Evolutionary conservation across 306 rosid genomes (phyloP), one percentile per base, ranked within the genome.

Genomic region (Begonia peltatifolia): DNA sequence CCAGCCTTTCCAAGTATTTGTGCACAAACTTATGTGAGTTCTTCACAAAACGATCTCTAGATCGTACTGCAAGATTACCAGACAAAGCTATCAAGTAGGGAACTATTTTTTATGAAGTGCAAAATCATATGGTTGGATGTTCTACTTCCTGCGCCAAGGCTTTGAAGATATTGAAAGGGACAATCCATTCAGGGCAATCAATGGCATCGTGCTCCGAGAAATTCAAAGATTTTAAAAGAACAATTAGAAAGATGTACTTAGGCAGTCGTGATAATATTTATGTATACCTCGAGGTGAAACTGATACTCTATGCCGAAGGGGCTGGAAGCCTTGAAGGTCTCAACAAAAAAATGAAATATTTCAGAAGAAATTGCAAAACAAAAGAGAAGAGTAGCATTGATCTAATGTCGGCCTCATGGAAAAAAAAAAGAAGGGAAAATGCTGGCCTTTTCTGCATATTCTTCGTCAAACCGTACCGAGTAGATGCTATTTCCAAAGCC

Each of bases 121-220:
- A 18, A 18, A 18, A 18, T 18, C 22, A 18, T 18, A 18, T 18
- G 22, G 22, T 18, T 18, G 3, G 53, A 41, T 47, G 61, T 50
- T 43, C 53, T 56, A 90, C 99, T 92, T 90, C 95, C 77, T 90
- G 95, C 0, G 93, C 94, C 73, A 90, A 71, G 6, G 86, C 61
- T 68, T 86, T 86, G 67, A 90, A 90, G 46, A 83, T 23, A 11
- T 90, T 71, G 61, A 90, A 86, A 14, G 99, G 99, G 52, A 86
- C 99, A 42, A 90, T 75, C 94, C 94, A 86, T 71, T 86, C 99
- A 16, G 95, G 99, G 70, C 95, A 86, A 74, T 86, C 99, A 65
- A 90, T 95, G 20, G 94, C 99, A 60, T 90, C 99, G 95, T 89
- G 77, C 73, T 64, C 65, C 58, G 63, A 54, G 38, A 46, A 46